A percentile compares a stretch with the other conserved stretches of the same genome.
Evolutionary conservation across 352 stramenopile genomes (phyloP).

Genomic region (Blastocystis sp.): DNA sequence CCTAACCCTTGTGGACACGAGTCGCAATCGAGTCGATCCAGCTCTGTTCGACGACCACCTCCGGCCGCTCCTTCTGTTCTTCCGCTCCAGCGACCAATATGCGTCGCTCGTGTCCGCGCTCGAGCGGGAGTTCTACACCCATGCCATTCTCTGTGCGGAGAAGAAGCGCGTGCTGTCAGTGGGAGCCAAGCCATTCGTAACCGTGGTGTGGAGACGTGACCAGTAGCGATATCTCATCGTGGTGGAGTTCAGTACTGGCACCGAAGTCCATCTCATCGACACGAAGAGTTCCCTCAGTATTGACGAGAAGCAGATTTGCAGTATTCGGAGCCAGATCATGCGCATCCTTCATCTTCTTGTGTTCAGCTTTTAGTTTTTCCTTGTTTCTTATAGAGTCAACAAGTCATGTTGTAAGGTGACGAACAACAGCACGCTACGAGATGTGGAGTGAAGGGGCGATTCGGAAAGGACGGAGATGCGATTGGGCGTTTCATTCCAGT

Average conservation of each 20-base stretch:
- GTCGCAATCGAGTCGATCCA: background rate
- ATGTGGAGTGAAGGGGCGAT: no score
- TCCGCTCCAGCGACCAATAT: slow-evolving; percentile 5
- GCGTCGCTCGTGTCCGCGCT: background rate
- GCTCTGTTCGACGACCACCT: background rate
- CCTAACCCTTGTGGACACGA: background rate
- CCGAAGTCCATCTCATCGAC: slow-evolving; percentile 28
- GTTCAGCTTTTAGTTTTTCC: slow-evolving; percentile 19
- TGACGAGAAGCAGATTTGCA: background rate
- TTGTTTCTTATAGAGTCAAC: background rate
- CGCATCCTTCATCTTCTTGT: slow-evolving; percentile 29
- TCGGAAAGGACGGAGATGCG: background rate
- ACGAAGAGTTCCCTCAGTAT: background rate
- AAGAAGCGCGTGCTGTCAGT: slow-evolving; percentile 1
- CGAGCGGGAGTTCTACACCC: background rate
- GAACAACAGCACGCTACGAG: no score
- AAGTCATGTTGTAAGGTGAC: no score
- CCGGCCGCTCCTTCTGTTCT: slow-evolving; percentile 26
- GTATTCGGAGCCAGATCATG: slow-evolving; percentile 10
- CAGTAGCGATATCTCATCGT: slow-evolving; percentile 33
- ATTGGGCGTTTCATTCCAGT: background rate
- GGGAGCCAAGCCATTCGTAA: background rate
- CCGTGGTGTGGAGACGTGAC: background rate
- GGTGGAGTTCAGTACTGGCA: slow-evolving; percentile 34
- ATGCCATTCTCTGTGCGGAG: background rate